Evolutionary conservation across 768 basidiomycete species (phyloP).

Genomic region (Candolleomyces eurysporus): DNA sequence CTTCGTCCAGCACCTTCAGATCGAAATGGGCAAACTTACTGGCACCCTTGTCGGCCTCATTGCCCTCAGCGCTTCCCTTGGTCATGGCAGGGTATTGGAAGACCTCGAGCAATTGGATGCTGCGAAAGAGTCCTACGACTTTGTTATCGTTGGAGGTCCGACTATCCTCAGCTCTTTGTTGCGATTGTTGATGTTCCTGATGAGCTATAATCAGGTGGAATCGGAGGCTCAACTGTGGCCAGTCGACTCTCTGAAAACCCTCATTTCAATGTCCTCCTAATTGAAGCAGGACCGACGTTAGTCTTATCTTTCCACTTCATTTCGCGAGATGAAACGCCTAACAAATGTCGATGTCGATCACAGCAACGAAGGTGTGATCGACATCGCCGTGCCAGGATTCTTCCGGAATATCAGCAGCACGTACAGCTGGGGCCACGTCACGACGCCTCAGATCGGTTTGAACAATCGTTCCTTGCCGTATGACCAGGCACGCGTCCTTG

Average conservation of each 20-base stretch:
- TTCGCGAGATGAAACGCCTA: neutral
- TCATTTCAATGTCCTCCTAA: constrained; percentile 6
- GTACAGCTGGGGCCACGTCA: neutral
- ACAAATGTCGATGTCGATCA: neutral
- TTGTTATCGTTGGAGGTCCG: constrained; percentile 9
- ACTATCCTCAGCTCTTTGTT: neutral
- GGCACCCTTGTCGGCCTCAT: neutral
- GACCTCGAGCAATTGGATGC: neutral
- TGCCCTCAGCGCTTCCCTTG: neutral
- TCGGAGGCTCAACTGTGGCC: constrained; percentile 9
- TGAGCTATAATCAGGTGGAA: constrained; percentile 3
- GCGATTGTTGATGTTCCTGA: neutral
- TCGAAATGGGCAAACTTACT: neutral
- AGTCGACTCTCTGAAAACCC: constrained; percentile 8
- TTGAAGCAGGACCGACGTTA: constrained; percentile 17
- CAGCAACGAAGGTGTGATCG: neutral
- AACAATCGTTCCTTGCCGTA: neutral
- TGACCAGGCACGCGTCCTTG: neutral
- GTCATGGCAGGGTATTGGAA: neutral
- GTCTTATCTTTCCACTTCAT: neutral
- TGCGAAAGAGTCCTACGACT: neutral
- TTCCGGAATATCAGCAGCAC: neutral
- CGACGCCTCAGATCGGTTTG: neutral
- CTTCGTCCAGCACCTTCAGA: too few relatives aligned
- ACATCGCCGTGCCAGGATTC: neutral